These are phyloP conservation scores for Coemansia sp. DNA, from an alignment of 192 early-diverging fungal genomes.

Conservation along the genomic window DNA sequence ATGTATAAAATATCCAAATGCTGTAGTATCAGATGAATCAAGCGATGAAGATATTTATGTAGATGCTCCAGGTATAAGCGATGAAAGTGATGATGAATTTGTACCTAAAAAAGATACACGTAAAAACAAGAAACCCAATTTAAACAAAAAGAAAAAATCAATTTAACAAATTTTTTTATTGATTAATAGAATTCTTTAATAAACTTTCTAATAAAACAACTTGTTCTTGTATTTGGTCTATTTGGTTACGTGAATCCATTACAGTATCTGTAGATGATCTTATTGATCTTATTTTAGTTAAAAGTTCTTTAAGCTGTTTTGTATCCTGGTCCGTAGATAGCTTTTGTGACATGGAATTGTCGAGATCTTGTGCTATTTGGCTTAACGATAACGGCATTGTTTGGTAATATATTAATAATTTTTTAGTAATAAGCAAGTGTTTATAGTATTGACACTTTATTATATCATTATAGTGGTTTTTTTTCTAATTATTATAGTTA, in stretches of 20 bases:
- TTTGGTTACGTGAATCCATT: conserved; percentile 26
- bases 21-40: no score
- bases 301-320: conserved; percentile 53
- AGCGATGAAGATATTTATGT: no score
- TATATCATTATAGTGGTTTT: neutral
- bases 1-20: no score
- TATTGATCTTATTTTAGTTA: conserved; percentile 59
- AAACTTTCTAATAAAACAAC: neutral
- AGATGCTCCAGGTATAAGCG: no score
- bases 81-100: no score
- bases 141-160: conserved; percentile 3
- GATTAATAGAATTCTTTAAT: neutral
- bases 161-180: neutral
- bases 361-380: conserved; percentile 19
- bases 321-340: neutral
- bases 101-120: no score
- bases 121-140: no score
- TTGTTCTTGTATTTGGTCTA: conserved; percentile 25
- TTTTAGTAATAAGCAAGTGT: neutral
- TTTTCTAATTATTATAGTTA: no score
- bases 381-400: conserved; percentile 8
- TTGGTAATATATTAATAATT: no score
- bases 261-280: conserved; percentile 62
- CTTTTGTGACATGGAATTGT: no score
- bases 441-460: no score